These are phyloP conservation scores for Phialophora expanda DNA, from an alignment of 2,329 filamentous ascomycete species.

Conservation along the genomic window DNA sequence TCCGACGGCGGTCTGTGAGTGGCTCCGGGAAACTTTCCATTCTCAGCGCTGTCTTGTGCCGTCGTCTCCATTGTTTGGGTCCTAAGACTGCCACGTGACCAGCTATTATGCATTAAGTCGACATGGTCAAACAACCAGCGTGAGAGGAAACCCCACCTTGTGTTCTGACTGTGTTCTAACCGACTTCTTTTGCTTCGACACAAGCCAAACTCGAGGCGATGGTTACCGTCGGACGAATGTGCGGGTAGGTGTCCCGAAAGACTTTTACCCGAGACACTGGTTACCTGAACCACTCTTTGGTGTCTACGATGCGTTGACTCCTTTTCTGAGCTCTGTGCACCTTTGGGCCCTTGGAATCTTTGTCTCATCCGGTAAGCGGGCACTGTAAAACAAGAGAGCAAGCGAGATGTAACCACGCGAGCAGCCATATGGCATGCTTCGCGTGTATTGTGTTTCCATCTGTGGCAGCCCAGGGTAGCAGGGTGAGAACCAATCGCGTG, in stretches of 20 bases:
- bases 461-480: slow-evolving; percentile 26
- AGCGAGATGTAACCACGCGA: slow-evolving; percentile 21
- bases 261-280: slow-evolving; percentile 19
- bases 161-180: background rate
- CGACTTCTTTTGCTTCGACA: background rate
- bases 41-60: background rate
- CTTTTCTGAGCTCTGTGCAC: slow-evolving; percentile 2
- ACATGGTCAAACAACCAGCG: slow-evolving; percentile 1
- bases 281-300: background rate
- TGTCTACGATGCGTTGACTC: background rate
- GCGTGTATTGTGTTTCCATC: slow-evolving; percentile 10
- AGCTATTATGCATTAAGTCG: background rate
- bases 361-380: slow-evolving; percentile 3
- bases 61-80: background rate
- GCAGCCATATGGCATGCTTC: slow-evolving; percentile 12
- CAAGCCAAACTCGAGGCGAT: background rate
- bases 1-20: slow-evolving; percentile 4
- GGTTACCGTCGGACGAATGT: slow-evolving; percentile 1
- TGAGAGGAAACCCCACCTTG: slow-evolving; percentile 2
- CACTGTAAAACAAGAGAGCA: slow-evolving; percentile 10
- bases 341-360: background rate
- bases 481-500: slow-evolving; percentile 34
- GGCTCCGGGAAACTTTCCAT: slow-evolving; percentile 12
- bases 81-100: background rate
- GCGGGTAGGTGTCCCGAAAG: slow-evolving; percentile 1